Evolutionary conservation across 2,329 filamentous ascomycete species (phyloP).

Genomic region (Xylariomycetidae sp.): DNA sequence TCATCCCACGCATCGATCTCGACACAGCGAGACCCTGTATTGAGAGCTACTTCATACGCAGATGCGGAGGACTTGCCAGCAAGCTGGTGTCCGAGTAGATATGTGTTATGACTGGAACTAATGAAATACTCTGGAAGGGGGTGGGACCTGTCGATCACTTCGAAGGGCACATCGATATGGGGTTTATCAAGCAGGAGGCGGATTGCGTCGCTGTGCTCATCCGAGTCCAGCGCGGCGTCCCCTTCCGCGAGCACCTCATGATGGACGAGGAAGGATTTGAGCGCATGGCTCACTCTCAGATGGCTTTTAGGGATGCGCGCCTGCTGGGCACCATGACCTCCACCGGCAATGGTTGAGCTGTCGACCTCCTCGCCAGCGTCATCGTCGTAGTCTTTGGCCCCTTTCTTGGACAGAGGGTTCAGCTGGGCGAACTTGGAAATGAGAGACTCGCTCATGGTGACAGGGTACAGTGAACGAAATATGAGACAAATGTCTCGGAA

Average conservation of each 20-base stretch:
- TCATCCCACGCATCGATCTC: conserved; percentile 73
- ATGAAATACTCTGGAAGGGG: conserved; percentile 67
- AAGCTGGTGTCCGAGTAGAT: conserved; percentile 65
- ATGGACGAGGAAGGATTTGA: conserved; percentile 52
- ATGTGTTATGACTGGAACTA: conserved; percentile 71
- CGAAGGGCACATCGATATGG: conserved; percentile 51
- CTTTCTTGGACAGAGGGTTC: conserved; percentile 32
- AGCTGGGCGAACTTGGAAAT: conserved; percentile 30
- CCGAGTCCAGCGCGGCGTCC: conserved; percentile 42
- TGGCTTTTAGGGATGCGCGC: conserved; percentile 45
- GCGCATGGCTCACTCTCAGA: conserved; percentile 54
- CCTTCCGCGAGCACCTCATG: conserved; percentile 43
- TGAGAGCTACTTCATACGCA: conserved; percentile 60
- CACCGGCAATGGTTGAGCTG: conserved; percentile 48
- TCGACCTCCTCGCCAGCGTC: conserved; percentile 50
- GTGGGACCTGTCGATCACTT: conserved; percentile 52
- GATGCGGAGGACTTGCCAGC: conserved; percentile 57
- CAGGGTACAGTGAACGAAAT: too few species aligned
- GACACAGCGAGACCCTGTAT: conserved; percentile 62
- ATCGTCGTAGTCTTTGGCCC: conserved; percentile 38
- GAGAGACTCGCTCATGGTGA: conserved; percentile 18
- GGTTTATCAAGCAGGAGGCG: conserved; percentile 49
- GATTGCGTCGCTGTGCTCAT: conserved; percentile 41
- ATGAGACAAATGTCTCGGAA: too few species aligned
- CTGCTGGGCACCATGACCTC: conserved; percentile 49